Percentiles rank a stretch among this genome's conserved stretches.
These are phyloP conservation scores for Phallus indusiatus DNA, from an alignment of 768 basidiomycete genomes.

Conservation along the genomic window DNA sequence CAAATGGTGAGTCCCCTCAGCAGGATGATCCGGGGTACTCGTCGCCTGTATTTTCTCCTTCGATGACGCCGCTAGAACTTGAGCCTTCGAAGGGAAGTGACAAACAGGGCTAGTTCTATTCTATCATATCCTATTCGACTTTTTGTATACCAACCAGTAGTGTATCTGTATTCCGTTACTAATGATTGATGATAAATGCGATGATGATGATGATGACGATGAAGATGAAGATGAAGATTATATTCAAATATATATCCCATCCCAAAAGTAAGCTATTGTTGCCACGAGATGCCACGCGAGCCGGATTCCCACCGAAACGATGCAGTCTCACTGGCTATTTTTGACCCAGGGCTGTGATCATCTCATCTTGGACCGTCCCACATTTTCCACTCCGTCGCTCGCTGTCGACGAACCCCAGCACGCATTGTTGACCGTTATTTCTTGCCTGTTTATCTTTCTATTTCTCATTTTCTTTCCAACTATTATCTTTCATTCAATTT, in stretches of 20 bases:
- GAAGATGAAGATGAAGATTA: too few species aligned
- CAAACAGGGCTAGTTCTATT: background rate
- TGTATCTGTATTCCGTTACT: too few species aligned
- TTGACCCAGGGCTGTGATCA: background rate
- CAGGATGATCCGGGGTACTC: background rate
- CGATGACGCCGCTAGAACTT: background rate
- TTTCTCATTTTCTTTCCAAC: background rate
- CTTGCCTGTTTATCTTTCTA: background rate
- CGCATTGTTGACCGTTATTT: background rate
- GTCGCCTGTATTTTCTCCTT: background rate
- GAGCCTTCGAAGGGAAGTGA: background rate
- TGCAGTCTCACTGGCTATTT: background rate
- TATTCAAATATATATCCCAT: background rate
- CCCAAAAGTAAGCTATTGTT: background rate
- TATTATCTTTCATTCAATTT: background rate
- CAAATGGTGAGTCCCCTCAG: background rate
- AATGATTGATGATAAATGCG: too few species aligned
- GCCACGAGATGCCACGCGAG: constrained; percentile 1
- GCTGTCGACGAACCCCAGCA: background rate
- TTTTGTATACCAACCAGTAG: too few species aligned
- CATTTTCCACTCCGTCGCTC: background rate
- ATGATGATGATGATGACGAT: too few species aligned
- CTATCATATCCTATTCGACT: too few species aligned
- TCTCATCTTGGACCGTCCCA: background rate
- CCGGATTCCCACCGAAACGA: background rate